These are phyloP conservation scores for Cnidoscolus chayamansa DNA, from an alignment of 441 rosid genomes.

Conservation along the genomic window DNA sequence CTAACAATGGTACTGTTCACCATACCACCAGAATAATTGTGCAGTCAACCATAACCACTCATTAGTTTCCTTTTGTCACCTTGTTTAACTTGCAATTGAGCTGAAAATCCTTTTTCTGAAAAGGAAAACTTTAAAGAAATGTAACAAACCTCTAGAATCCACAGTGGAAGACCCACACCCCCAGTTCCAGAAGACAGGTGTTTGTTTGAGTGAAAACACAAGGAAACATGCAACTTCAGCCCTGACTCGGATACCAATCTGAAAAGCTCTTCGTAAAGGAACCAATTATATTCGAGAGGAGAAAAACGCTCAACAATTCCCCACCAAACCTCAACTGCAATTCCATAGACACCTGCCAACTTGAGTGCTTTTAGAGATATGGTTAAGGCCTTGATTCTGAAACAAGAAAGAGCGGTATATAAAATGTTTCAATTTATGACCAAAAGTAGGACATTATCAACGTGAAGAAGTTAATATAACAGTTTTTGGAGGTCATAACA, in stretches of 20 bases:
- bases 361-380: conserved; percentile 64
- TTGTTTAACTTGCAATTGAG: neutral
- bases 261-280: conserved; percentile 56
- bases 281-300: conserved; percentile 57
- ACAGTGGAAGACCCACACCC: conserved; percentile 54
- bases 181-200: conserved; percentile 41
- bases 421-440: conserved; percentile 12
- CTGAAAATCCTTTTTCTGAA: neutral
- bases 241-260: conserved; percentile 50
- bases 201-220: conserved; percentile 59
- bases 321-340: conserved; percentile 74
- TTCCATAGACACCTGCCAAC: conserved; percentile 64
- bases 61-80: neutral
- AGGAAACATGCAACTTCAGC: conserved; percentile 53
- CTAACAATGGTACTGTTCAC: neutral
- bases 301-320: conserved; percentile 57
- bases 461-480: neutral
- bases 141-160: conserved; percentile 36
- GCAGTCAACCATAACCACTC: conserved; percentile 3
- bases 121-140: neutral
- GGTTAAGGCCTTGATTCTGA: conserved; percentile 60
- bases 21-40: neutral
- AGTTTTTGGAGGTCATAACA: neutral
- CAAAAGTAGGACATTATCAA: conserved; percentile 9
- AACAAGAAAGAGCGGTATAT: conserved; percentile 31